Evolutionary conservation across 805 yeast genomes (phyloP).

Genomic region (Pichia insulana): DNA sequence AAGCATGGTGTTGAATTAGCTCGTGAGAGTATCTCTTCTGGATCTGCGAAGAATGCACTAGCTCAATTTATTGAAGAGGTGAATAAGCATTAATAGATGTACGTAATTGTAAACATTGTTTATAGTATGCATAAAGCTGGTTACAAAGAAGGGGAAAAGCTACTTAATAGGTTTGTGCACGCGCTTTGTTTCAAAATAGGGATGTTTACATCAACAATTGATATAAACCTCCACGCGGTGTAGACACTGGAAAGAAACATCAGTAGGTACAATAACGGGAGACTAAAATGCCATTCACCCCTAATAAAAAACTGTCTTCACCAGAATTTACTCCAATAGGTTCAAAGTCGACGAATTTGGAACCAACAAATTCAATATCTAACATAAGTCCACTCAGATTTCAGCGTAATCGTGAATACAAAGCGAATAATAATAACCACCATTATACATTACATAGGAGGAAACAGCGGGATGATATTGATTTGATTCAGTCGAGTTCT

Average conservation of each 20-base stretch:
- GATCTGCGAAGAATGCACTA: conserved; percentile 57
- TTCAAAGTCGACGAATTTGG: conserved; percentile 1
- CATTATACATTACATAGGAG: conserved; percentile 1
- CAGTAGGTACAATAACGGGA: too few species aligned
- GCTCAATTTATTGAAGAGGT: conserved; percentile 41
- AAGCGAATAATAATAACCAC: background rate
- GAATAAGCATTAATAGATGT: conserved; percentile 11
- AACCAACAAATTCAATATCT: background rate
- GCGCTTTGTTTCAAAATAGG: too few species aligned
- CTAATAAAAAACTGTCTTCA: background rate
- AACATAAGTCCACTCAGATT: conserved; percentile 4
- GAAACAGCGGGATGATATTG: conserved; percentile 1
- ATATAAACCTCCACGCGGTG: too few species aligned
- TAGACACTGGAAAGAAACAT: too few species aligned
- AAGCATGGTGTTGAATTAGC: conserved; percentile 72
- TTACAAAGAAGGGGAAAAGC: too few species aligned
- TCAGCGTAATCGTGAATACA: background rate
- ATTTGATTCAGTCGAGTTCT: conserved; percentile 11
- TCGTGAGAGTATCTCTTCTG: conserved; percentile 53
- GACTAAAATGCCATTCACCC: too few species aligned
- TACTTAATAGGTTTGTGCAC: too few species aligned
- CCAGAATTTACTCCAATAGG: conserved; percentile 14
- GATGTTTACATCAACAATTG: too few species aligned
- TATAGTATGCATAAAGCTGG: too few species aligned
- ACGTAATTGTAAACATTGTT: background rate